These are phyloP conservation scores for Globisporangium apiculatum DNA, from an alignment of 352 stramenopile genomes.

Conservation along the genomic window DNA sequence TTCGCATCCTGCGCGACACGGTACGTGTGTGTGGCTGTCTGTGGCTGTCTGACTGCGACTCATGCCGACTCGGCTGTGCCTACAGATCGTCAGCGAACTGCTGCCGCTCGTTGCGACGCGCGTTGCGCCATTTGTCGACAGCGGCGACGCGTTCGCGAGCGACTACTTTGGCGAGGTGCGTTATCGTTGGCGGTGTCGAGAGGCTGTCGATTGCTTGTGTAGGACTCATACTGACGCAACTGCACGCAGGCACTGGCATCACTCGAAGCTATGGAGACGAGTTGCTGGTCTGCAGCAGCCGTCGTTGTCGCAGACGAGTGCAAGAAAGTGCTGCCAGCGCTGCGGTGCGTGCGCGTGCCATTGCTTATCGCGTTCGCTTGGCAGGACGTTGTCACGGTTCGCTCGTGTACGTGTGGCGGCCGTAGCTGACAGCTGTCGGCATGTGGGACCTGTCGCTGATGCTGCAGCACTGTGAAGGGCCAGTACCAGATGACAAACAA, in stretches of 20 bases:
- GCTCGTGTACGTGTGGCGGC: no score
- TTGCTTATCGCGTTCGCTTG: background rate
- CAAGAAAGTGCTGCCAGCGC: conserved; percentile 80
- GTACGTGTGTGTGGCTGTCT: conserved; percentile 19
- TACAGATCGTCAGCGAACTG: conserved; percentile 47
- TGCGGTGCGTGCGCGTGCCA: conserved; percentile 34
- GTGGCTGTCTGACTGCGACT: background rate
- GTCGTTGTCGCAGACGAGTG: conserved; percentile 66
- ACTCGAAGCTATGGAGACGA: conserved; percentile 36
- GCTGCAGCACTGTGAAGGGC: conserved; percentile 69
- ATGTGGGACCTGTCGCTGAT: background rate
- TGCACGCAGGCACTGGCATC: conserved; percentile 24
- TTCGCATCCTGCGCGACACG: conserved; percentile 50
- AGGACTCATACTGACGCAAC: background rate
- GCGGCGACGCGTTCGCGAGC: conserved; percentile 30
- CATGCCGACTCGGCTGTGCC: background rate
- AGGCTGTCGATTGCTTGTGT: background rate
- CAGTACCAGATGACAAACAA: conserved; percentile 91
- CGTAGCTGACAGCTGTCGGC: no score
- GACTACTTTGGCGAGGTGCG: conserved; percentile 41
- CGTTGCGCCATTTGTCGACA: conserved; percentile 38
- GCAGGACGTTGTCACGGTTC: no score
- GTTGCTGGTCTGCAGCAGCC: conserved; percentile 59
- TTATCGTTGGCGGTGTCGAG: background rate
- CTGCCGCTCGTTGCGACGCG: conserved; percentile 24